Conservation (phyloP, 352 stramenopile species). For the Globisporangium solare region DNA sequence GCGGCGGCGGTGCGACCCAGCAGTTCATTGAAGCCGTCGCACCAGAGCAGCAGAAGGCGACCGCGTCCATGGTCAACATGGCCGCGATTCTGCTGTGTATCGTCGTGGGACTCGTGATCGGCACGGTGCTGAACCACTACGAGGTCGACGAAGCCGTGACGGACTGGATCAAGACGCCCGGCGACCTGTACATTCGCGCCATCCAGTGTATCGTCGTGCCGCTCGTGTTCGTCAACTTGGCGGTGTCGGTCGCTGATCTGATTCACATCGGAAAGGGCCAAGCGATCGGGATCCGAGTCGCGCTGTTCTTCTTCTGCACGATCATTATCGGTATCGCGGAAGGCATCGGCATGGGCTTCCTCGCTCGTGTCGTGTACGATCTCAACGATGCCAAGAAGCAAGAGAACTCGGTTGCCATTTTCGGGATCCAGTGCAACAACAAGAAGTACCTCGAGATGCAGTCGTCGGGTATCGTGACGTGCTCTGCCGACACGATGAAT, state of each 20-base stretch:
- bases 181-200: conserved; percentile 67
- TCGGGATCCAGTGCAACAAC: conserved; percentile 75
- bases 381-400: conserved; percentile 20
- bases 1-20: conserved; percentile 14
- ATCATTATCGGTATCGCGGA: conserved; percentile 43
- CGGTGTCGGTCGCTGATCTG: conserved; percentile 62
- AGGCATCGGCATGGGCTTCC: conserved; percentile 51
- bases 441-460: conserved; percentile 57
- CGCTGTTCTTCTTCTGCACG: conserved; percentile 37
- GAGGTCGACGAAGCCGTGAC: conserved; percentile 35
- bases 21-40: conserved; percentile 14
- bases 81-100: conserved; percentile 43
- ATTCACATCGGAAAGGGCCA: conserved; percentile 42
- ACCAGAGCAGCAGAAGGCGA: conserved; percentile 27
- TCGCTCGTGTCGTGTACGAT: conserved; percentile 41
- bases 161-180: conserved; percentile 65
- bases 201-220: conserved; percentile 77
- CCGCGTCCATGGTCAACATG: conserved; percentile 42
- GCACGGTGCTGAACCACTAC: conserved; percentile 50
- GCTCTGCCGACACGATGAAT: conserved; percentile 31
- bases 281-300: conserved; percentile 39
- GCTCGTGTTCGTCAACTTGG: conserved; percentile 78
- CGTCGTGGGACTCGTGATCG: conserved; percentile 34
- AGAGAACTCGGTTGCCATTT: conserved; percentile 37
- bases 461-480: conserved; percentile 48